A percentile compares a stretch with the other conserved stretches of the same genome.
These are phyloP conservation scores for Hypoxylon sp. DNA, from an alignment of 2,329 filamentous ascomycete genomes.

Conservation along the genomic window DNA sequence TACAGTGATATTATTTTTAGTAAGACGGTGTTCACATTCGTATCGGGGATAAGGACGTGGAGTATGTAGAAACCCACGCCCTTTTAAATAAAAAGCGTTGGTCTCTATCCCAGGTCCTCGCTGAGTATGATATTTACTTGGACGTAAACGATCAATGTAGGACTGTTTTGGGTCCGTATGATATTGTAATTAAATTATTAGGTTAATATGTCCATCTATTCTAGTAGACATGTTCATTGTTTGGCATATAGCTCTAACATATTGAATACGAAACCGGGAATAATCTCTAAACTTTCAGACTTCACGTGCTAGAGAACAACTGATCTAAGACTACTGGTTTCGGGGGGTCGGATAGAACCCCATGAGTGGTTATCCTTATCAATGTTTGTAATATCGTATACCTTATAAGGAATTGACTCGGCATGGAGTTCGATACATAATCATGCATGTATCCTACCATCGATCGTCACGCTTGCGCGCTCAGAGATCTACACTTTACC, in stretches of 20 bases:
- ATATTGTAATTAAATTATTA: too few relatives aligned
- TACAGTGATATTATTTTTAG: neutral
- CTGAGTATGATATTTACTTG: too few relatives aligned
- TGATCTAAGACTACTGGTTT: neutral
- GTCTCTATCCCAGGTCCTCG: too few relatives aligned
- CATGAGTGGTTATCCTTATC: neutral
- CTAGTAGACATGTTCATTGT: too few relatives aligned
- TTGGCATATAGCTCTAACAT: too few relatives aligned
- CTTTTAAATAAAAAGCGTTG: too few relatives aligned
- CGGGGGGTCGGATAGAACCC: neutral
- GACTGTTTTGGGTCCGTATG: too few relatives aligned
- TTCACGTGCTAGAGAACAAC: too few relatives aligned
- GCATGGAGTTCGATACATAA: neutral
- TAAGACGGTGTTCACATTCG: neutral
- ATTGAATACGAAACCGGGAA: too few relatives aligned
- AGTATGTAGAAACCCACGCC: neutral
- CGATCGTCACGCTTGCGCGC: conserved; percentile 7
- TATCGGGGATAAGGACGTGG: neutral
- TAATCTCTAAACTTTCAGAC: too few relatives aligned
- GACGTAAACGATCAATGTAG: too few relatives aligned
- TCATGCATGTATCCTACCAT: conserved; percentile 7
- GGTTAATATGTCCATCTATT: too few relatives aligned
- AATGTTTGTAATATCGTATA: neutral
- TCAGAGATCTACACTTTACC: conserved; percentile 45
- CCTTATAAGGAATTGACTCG: neutral